Evolutionary conservation across 116 monocot genomes (phyloP).

Genomic region (Posidonia oceanica): DNA sequence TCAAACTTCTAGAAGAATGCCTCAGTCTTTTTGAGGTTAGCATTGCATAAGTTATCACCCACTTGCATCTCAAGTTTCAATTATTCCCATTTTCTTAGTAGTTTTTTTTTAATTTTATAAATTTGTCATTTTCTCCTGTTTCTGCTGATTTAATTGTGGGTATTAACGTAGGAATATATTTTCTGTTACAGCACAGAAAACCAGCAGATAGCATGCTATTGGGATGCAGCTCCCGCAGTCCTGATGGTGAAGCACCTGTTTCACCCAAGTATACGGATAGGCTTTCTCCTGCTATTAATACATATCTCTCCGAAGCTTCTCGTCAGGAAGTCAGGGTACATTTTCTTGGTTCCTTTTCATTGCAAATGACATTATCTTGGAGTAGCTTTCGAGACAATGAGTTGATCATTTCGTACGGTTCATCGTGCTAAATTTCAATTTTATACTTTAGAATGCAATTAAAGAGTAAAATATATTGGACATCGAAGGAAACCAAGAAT

Average conservation of each 20-base stretch:
- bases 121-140: neutral
- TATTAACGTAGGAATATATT: neutral
- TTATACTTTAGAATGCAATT: too few species aligned
- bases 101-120: neutral
- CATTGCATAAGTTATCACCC: neutral
- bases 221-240: constrained; percentile 77
- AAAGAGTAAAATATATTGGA: too few species aligned
- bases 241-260: constrained; percentile 62
- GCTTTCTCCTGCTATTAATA: constrained; percentile 85
- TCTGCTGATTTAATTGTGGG: neutral
- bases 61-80: neutral
- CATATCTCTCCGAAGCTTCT: constrained; percentile 90
- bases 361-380: neutral
- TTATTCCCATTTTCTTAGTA: neutral
- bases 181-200: constrained; percentile 62
- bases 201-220: constrained; percentile 73
- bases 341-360: neutral
- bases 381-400: too few species aligned
- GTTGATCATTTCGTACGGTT: too few species aligned
- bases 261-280: constrained; percentile 95
- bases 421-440: too few species aligned
- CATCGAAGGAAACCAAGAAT: too few species aligned
- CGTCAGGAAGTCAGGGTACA: constrained; percentile 88
- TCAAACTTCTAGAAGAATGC: constrained; percentile 98
- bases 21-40: constrained; percentile 92